phyloP scores from a whole-genome alignment of 164 flowering plant genomes.

The Kingdonia uniflora region DNA sequence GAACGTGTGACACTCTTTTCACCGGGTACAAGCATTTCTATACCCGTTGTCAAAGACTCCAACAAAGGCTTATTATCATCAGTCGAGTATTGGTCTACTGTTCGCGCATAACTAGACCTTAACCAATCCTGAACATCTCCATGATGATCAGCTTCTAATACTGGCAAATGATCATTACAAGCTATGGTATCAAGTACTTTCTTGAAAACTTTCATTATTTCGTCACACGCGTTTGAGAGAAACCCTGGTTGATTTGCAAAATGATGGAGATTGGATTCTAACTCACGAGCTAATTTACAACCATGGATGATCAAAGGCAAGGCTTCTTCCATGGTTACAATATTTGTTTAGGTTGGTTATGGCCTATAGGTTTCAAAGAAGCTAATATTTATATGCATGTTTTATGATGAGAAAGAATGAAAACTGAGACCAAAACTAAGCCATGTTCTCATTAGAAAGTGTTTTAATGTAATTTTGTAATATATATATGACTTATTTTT shows the following conservation, averaged over 20 bases:
- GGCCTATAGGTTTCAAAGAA: too few species aligned
- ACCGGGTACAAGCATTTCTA: background rate
- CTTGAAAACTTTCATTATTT: slow-evolving; percentile 24
- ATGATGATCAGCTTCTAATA: slow-evolving; percentile 2
- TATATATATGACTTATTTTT: too few species aligned
- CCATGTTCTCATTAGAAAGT: too few species aligned
- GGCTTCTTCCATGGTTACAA: slow-evolving; percentile 29
- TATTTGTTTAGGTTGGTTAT: too few species aligned
- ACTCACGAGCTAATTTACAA: slow-evolving; percentile 31
- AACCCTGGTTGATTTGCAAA: slow-evolving; percentile 20
- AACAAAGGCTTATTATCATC: slow-evolving; percentile 1
- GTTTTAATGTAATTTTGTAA: too few species aligned
- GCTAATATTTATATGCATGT: too few species aligned
- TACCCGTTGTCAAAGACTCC: background rate
- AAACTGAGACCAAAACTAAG: too few species aligned
- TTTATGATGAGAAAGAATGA: too few species aligned
- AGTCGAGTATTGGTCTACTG: slow-evolving; percentile 6
- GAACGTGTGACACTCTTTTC: background rate
- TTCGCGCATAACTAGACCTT: slow-evolving; percentile 8
- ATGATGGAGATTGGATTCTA: slow-evolving; percentile 31
- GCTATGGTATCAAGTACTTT: slow-evolving; percentile 19
- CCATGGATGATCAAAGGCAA: slow-evolving; percentile 28
- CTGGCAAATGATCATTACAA: background rate
- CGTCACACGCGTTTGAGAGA: slow-evolving; percentile 23
- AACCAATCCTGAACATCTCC: slow-evolving; percentile 6